Evolutionary conservation across 495 filamentous ascomycete genomes (phyloP).

Genomic region (Annulohypoxylon bovei): DNA sequence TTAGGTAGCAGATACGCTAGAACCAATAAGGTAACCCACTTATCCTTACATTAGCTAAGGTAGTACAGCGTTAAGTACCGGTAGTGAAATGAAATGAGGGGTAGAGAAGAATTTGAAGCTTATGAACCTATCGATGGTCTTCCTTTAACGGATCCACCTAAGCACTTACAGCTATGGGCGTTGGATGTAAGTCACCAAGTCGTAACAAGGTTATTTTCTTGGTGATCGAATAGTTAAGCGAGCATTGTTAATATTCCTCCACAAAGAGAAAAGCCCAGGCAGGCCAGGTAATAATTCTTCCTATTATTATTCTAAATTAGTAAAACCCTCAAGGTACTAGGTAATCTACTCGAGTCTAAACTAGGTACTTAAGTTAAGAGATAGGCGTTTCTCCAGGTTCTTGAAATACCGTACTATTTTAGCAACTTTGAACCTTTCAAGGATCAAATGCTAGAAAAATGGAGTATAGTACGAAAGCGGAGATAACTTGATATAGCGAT

Average conservation of each 20-base stretch:
- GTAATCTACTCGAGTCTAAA: slow-evolving; percentile 2
- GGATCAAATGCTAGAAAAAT: slow-evolving; percentile 8
- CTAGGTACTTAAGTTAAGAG: neutral
- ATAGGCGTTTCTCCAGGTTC: slow-evolving; percentile 10
- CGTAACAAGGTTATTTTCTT: neutral
- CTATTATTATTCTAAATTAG: neutral
- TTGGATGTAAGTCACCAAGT: neutral
- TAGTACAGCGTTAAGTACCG: slow-evolving; percentile 20
- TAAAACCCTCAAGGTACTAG: neutral
- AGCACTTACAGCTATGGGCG: neutral
- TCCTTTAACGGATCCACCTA: slow-evolving; percentile 15
- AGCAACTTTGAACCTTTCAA: neutral
- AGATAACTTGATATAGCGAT: slow-evolving; percentile 12
- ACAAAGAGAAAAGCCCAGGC: neutral
- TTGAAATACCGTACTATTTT: neutral
- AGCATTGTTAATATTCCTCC: neutral
- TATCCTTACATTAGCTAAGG: slow-evolving; percentile 21
- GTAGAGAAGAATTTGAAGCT: slow-evolving; percentile 17
- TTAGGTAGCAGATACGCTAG: neutral
- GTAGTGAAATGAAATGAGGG: slow-evolving; percentile 42
- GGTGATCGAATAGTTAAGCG: neutral
- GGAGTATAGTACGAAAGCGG: slow-evolving; percentile 9
- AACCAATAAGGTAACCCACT: slow-evolving; percentile 13
- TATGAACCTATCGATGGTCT: slow-evolving; percentile 35
- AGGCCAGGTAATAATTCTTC: neutral